Base-by-base conservation (phyloP, 441 rosid genomes). In the Populus hybrid region DNA sequence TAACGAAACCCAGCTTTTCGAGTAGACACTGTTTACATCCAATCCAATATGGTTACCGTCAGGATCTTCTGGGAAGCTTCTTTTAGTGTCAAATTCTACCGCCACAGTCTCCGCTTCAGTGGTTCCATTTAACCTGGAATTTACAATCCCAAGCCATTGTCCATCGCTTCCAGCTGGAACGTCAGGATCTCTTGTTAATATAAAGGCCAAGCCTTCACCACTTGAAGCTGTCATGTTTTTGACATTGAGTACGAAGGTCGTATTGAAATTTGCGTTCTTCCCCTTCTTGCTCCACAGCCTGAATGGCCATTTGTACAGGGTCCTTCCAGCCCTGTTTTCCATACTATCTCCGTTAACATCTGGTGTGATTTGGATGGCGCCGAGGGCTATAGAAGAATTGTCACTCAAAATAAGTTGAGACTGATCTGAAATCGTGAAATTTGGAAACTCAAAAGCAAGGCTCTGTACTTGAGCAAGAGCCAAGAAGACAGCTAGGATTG, bases 191-290 rank as follows among this genome's bases (percentile, higher is more conserved):
- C 70, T 81, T 3, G 93, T 77, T 46, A 94, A 46, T 61, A 84
- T 72, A 71, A 94, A 94, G 34, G 95, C 93, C 77, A 94, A 50
- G 34, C 97, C 95, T 79, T 94, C 98, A 0, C 95, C 95, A 1
- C 92, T 90, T 0, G 81, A 85, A 72, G 3, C 1, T 3, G 92
- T 88, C 42, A 12, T 72, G 68, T 73, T 82, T 6, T 0, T 1
- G 77, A 88, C 88, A 57, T 86, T 90, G 32, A 90, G 76, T 0
- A 86, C 88, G 74, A 93, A 93, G 10, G 90, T 85, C 10, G 97
- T 80, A 36, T 79, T 85, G 78, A 93, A 93, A 69, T 84, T 72
- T 24, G 90, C 81, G 1, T n/a, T 72, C 16, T 12, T 20, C 8
- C 67, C 76, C 75, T 79, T 6, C 14, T 71, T 72, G 57, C 50